Evolutionary conservation across 257 asterid genomes (phyloP), one percentile per base, ranked within the genome.

Genomic region (Jasminum sambac): DNA sequence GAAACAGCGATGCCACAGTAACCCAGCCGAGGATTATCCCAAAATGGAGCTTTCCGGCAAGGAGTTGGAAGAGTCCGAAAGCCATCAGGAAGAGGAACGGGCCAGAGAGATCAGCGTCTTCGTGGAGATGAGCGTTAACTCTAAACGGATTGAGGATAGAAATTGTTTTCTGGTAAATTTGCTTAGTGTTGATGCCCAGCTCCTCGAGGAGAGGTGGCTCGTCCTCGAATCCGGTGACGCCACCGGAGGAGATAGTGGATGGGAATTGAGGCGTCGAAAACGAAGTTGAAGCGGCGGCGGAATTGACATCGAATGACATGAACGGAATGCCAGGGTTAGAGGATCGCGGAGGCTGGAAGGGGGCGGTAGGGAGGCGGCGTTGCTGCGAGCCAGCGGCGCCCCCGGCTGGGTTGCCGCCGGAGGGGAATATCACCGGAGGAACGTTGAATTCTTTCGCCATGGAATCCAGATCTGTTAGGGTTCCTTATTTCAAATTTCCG

Each of bases 151-250:
- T 92, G 64, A 92, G 80, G 23, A 87, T 87, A 8, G 88, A 78
- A 21, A 82, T 36, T 23, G 98, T 90, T 52, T 92, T 92, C 38
- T 90, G 96, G 75, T 90, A 92, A 44, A 92, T 92, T 78, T 92
- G 96, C 72, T 83, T 86, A 13, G 96, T 92, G 70, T 90, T 92
- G 65, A 92, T 92, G n/a, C 98, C 98, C 12, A 92, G 90, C 66
- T 92, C 98, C 44, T 92, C 98, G 37, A 92, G 89, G 12, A 92
- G 95, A 48, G 95, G 96, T 1, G 92, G 96, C 77, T 92, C 98
- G 68, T 92, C 96, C 2, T 90, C 96, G 84, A 92, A 92, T 0
- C 85, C 88, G 6, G 60, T 59, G 14, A 77, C 39, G 11, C 88
- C 88, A 13, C 83, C 86, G 39, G 83, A 83, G 72, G 78, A 72